These are phyloP conservation scores for Fusarium sp. DNA, from an alignment of 2,329 filamentous ascomycete species.

Conservation along the genomic window DNA sequence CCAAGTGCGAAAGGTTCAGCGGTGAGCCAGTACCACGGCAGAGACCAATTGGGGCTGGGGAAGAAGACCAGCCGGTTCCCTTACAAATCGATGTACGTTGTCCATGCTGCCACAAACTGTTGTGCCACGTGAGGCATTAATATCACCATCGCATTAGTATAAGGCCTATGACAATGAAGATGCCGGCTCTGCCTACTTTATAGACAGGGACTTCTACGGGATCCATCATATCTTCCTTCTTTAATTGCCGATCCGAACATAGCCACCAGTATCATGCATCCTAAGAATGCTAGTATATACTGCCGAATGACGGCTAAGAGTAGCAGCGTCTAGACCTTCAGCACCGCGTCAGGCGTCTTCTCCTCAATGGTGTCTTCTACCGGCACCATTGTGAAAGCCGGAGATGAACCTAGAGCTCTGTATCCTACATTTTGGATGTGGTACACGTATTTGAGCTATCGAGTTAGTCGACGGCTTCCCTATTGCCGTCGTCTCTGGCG, in stretches of 20 bases:
- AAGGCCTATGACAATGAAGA: slow-evolving; percentile 37
- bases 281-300: slow-evolving; percentile 42
- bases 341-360: slow-evolving; percentile 47
- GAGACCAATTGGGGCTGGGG: not conserved
- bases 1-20: not conserved
- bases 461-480: slow-evolving; percentile 61
- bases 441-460: slow-evolving; percentile 68
- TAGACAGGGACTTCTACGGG: slow-evolving; percentile 46
- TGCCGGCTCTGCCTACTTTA: slow-evolving; percentile 49
- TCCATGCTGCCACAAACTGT: not conserved
- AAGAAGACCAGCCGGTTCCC: slow-evolving; percentile 10
- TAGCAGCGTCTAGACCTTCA: slow-evolving; percentile 51
- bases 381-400: slow-evolving; percentile 43
- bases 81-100: slow-evolving; percentile 31
- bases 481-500: slow-evolving; percentile 52
- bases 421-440: slow-evolving; percentile 66
- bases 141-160: slow-evolving; percentile 1
- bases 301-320: slow-evolving; percentile 48
- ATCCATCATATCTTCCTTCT: slow-evolving; percentile 54
- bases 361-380: slow-evolving; percentile 38
- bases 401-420: slow-evolving; percentile 40
- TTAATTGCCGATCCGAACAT: slow-evolving; percentile 50
- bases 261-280: slow-evolving; percentile 49
- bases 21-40: not conserved
- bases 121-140: too few species aligned